Evolutionary conservation across 352 stramenopile genomes (phyloP).

Genomic region (Phytophthora litchii): DNA sequence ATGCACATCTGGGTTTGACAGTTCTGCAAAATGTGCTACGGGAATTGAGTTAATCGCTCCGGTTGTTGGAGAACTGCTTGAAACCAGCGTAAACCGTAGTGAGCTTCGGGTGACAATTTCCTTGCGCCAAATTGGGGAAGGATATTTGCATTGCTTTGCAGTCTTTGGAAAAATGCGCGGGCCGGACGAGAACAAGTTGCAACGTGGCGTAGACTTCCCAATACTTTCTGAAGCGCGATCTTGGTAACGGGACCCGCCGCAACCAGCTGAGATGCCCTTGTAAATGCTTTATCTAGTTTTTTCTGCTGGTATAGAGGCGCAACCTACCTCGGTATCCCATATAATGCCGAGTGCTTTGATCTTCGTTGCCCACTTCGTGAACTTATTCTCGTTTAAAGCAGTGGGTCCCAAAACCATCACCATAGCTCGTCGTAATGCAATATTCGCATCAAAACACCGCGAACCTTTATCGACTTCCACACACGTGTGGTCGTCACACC

Average conservation of each 20-base stretch:
- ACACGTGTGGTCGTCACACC: conserved; percentile 38
- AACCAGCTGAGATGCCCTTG: neutral
- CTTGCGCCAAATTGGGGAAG: neutral
- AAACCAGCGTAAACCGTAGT: conserved; percentile 17
- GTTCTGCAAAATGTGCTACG: neutral
- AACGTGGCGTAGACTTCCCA: conserved; percentile 16
- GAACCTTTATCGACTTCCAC: conserved; percentile 21
- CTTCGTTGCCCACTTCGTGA: conserved; percentile 13
- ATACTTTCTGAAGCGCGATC: neutral
- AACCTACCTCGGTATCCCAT: conserved; percentile 14
- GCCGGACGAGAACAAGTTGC: conserved; percentile 1
- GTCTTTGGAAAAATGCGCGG: conserved; percentile 4
- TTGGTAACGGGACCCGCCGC: neutral
- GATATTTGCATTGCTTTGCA: neutral
- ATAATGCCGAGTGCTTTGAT: conserved; percentile 16
- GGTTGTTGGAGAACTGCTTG: neutral
- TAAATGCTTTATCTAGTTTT: conserved; percentile 14
- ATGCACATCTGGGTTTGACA: conserved; percentile 11
- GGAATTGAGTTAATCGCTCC: conserved; percentile 22
- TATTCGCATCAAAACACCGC: conserved; percentile 16
- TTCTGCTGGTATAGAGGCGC: conserved; percentile 15
- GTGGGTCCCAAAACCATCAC: conserved; percentile 12
- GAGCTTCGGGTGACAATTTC: neutral
- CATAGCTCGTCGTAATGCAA: conserved; percentile 26
- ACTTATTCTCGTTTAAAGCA: conserved; percentile 25